phyloP scores from a whole-genome alignment of 2,329 filamentous ascomycete species.

The Aspergillus sp. region DNA sequence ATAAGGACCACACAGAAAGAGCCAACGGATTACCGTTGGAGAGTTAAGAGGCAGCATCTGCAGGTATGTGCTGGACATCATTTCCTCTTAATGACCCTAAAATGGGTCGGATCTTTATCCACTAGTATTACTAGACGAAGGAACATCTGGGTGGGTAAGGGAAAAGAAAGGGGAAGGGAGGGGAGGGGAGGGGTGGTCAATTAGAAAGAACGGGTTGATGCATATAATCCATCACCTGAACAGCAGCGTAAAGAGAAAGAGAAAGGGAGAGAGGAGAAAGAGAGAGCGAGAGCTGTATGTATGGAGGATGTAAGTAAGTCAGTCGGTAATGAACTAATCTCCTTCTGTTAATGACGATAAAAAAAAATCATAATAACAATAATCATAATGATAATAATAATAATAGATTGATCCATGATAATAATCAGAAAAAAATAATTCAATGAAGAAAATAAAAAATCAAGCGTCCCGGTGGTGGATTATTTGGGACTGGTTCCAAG shows the following conservation, averaged over 20 bases:
- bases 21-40: neutral
- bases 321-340: no score
- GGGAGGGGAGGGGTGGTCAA: neutral
- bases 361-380: no score
- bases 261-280: neutral
- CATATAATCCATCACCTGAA: constrained; percentile 8
- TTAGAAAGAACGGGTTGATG: constrained; percentile 8
- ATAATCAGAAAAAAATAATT: no score
- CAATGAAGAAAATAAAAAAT: neutral
- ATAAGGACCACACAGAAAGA: no score
- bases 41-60: constrained; percentile 1
- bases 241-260: neutral
- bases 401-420: no score
- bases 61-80: constrained; percentile 7
- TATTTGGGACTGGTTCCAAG: neutral
- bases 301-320: no score
- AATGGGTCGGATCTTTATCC: neutral
- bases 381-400: no score
- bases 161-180: neutral
- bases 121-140: neutral
- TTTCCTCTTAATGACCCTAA: neutral
- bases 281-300: no score
- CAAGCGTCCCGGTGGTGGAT: neutral
- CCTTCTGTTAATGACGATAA: constrained; percentile 1
- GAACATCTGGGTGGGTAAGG: neutral